Base-by-base conservation (phyloP, 2,329 filamentous ascomycete genomes). In the Phialocephala subalpina region DNA sequence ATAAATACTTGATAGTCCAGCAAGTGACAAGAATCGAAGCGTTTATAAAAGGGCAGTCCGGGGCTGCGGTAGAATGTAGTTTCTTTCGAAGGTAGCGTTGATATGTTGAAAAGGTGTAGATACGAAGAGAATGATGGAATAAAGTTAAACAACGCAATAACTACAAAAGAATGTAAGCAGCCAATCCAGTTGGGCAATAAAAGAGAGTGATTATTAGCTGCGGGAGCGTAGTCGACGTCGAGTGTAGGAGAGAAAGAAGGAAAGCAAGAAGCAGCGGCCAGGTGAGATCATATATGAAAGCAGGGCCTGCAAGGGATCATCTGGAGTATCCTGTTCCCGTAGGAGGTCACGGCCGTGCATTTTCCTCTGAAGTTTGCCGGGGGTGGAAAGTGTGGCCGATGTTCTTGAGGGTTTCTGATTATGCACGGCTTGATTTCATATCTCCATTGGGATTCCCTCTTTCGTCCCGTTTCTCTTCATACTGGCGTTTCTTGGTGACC, bases 121-220 rank as follows among this genome's bases (percentile, higher is more conserved):
- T 72, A 67, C 68, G 72, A 72, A 76, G 67, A 70, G 69, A 73
- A 65, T 59, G 69, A 65, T 59, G 69, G 62, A 67, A 69, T 72
- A 70, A 73, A 74, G 69, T 70, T 72, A 68, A 73, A 73, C 61
- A 73, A 73, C 67, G 67, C 62, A 74, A 72, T 71, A 72, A 75
- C 73, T 75, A 75, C 73, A 76, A 83, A 83, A 76, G 81, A 84
- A 83, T 80, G 82, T 78, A 82, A 78, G 80, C 79, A 81, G 80
- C 82, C 82, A 83, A 84, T 78, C 82, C 83, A 82, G 82, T 83
- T 82, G 82, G 82, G 76, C 72, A 75, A 75, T 80, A 76, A 83
- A 82, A 77, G 80, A 82, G 78, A 79, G 80, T 76, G 68, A 70
- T 69, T 70, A 74, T 76, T 74, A 77, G 75, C 75, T 77, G 76